These are phyloP conservation scores for Aspergillus jensenii DNA, from an alignment of 2,329 filamentous ascomycete species.

Conservation along the genomic window DNA sequence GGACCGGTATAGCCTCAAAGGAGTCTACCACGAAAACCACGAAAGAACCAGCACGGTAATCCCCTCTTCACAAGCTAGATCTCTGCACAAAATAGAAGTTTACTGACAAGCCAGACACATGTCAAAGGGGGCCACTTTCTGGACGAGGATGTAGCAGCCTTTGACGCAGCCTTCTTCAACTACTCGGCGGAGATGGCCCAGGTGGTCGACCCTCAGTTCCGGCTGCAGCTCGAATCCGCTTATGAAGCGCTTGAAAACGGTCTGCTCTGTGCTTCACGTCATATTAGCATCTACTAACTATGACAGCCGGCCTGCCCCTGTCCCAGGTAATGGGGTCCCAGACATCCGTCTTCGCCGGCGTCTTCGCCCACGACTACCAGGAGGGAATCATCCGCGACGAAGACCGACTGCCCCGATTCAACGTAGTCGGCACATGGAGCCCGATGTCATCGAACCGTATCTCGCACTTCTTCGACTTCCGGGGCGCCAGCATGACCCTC, in stretches of 20 bases:
- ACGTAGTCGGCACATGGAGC: conserved; percentile 17
- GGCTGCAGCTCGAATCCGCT: conserved; percentile 22
- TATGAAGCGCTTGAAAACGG: conserved; percentile 25
- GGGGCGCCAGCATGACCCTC: conserved; percentile 27
- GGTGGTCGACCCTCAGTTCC: conserved; percentile 18
- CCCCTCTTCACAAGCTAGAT: not conserved
- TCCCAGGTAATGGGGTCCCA: conserved; percentile 19
- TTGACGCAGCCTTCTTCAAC: conserved; percentile 1
- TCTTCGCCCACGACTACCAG: conserved; percentile 21
- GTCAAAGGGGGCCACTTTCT: conserved; percentile 14
- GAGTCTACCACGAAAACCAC: not conserved
- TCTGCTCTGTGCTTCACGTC: not conserved
- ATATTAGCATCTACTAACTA: not conserved
- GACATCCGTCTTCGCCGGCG: conserved; percentile 23
- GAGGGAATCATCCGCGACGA: conserved; percentile 21
- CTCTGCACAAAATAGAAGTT: too few relatives aligned
- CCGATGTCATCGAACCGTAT: conserved; percentile 28
- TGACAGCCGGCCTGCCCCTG: conserved; percentile 22
- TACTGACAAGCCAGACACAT: conserved; percentile 1
- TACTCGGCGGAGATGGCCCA: not conserved
- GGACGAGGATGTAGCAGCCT: not conserved
- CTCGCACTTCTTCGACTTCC: conserved; percentile 30
- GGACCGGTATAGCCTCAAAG: not conserved
- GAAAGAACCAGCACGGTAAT: not conserved
- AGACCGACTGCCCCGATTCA: conserved; percentile 21